Evolutionary conservation across 2,329 filamentous ascomycete genomes (phyloP), one percentile per base, ranked within the genome.

Genomic region (Fusarium bulbicola): DNA sequence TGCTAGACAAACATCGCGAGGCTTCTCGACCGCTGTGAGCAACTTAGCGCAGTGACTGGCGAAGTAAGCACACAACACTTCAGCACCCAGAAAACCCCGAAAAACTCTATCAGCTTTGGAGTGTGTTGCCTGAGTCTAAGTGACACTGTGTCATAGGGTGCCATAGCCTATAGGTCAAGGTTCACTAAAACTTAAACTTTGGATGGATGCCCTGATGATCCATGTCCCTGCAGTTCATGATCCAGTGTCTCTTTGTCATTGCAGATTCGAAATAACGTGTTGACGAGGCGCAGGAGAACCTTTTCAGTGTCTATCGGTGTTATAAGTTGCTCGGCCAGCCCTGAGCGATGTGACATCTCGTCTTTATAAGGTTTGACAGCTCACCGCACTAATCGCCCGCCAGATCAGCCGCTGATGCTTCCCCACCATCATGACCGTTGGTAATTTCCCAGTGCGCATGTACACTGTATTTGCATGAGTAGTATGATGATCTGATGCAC

Each of bases 261-360:
- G 14, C 11, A 12, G 10, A 43, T 18, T 13, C 10, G 16, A 15
- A 3, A 26, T 8, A 5, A 18, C 42, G 5, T 34, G 32, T 34
- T 34, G 14, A 1, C 3, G 32, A 15, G 32, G 15, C 32, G 3
- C 14, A 34, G 32, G 32, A 34, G 14, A 34, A 34, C 14, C 7
- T 9, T 34, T 45, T n/a, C 9, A 24, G 40, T 24, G 14, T 10
- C 1, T 10, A 0, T 11, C 14, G 1, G 1, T n/a, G 0, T 11
- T 5, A 30, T 12, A 1, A 5, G 14, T 30, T 5, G 26, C 15
- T 18, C 7, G 9, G 9, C 7, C 15, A 24, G 21, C 7, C 15
- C 28, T 32, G 15, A n/a, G 5, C 21, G 20, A n/a, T 18, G 28
- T 49, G 46, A 18, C 11, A 32, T 14, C 16, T 10, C 6, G 11